Evolutionary conservation across 2,329 filamentous ascomycete species (phyloP), one percentile per base, ranked within the genome.

Genomic region (Hypocreales sp.): DNA sequence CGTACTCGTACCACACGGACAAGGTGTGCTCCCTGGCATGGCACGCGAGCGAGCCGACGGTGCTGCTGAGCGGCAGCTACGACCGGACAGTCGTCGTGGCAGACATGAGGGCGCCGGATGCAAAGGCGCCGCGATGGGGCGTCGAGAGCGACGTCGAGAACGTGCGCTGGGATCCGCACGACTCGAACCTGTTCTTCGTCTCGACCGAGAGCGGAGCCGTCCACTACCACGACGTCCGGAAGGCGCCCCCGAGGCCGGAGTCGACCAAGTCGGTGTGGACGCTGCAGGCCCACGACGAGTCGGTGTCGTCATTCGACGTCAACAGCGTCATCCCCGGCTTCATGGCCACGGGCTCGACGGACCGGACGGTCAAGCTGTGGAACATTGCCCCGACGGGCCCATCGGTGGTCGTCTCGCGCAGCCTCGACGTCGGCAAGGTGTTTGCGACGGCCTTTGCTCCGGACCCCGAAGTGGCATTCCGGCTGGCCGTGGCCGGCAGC

Each of bases 291-390:
- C 90, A 98, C 58, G 84, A 94, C 49, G 76, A 87, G 52, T 81
- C 82, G 4, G 68, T 95, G 24, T 92, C 84, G 7, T 76, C 83
- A 1, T 94, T 98, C 50, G 86, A 93, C 51, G 70, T 95, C 56
- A 95, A 94, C 61, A 67, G 76, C 4, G 61, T 75, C 26, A 83
- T 98, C 33, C 87, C 90, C 1, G 90, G 90, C 23, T 94, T 82
- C 64, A 70, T 98, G 55, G 90, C 73, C 10, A 95, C 90, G 1
- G 90, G 86, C 4, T 93, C 84, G 3, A 86, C 81, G 10, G 90
- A 98, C 61, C 87, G 83, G 61, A 81, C 79, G 5, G 84, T 95
- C 42, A 98, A 98, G 64, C 64, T 98, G 31, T 98, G 90, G 90
- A 93, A 93, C 55, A 73, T 94, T 31, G 69, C 78, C 40, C 54